A percentile compares a stretch with the other conserved stretches of the same genome.
These are phyloP conservation scores for Aspergillus sojae DNA, from an alignment of 2,329 filamentous ascomycete species.

Conservation along the genomic window DNA sequence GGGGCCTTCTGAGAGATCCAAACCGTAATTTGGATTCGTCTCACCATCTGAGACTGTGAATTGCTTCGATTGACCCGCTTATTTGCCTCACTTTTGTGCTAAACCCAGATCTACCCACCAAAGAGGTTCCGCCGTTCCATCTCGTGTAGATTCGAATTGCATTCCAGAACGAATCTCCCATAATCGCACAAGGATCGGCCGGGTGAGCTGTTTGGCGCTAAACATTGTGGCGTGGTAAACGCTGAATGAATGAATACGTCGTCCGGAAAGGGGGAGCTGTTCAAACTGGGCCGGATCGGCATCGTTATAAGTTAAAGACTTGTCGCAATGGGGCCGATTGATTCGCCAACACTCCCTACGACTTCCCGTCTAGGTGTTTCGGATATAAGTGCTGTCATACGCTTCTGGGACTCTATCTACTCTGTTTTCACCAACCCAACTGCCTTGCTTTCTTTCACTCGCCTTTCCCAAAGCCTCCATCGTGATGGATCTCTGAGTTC, in stretches of 20 bases:
- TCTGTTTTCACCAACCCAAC: conserved; percentile 22
- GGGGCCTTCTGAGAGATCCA: neutral
- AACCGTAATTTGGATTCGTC: conserved; percentile 11
- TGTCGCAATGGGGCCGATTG: conserved; percentile 20
- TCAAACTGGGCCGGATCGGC: conserved; percentile 12
- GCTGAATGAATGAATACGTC: conserved; percentile 10
- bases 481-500: conserved; percentile 34
- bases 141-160: conserved; percentile 25
- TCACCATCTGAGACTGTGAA: conserved; percentile 9
- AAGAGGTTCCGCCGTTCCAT: conserved; percentile 21
- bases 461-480: conserved; percentile 23
- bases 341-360: conserved; percentile 10
- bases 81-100: conserved; percentile 25
- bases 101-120: conserved; percentile 17
- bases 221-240: conserved; percentile 12
- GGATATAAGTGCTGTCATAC: conserved; percentile 14
- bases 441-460: conserved; percentile 22
- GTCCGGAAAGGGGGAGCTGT: conserved; percentile 13
- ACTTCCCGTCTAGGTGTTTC: conserved; percentile 11
- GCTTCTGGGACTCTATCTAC: conserved; percentile 26
- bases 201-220: conserved; percentile 6
- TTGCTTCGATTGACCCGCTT: conserved; percentile 19
- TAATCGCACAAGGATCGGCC: conserved; percentile 1
- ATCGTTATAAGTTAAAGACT: conserved; percentile 18
- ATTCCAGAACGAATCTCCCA: conserved; percentile 27